Evolutionary conservation across 2,329 filamentous ascomycete species (phyloP).

Genomic region (Drechslerella coelobrocha): DNA sequence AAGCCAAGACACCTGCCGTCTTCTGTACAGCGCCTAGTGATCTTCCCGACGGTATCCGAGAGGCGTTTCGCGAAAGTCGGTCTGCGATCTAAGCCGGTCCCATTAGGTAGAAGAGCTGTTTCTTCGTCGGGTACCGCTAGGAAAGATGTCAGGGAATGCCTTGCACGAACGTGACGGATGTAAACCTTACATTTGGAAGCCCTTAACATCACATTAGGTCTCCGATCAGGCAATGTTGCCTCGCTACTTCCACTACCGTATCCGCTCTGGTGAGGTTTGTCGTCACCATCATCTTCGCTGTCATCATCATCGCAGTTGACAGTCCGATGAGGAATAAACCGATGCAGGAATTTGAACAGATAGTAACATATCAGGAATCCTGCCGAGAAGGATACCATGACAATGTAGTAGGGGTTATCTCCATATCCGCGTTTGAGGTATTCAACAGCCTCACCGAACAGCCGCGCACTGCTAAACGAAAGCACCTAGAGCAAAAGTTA

Average conservation of each 20-base stretch:
- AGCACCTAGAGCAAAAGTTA: constrained; percentile 19
- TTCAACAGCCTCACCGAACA: constrained; percentile 37
- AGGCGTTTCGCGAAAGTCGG: constrained; percentile 31
- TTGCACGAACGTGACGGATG: background rate
- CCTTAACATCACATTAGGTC: background rate
- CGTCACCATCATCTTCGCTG: constrained; percentile 51
- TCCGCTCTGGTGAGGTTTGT: constrained; percentile 18
- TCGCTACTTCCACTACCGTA: constrained; percentile 29
- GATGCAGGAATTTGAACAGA: constrained; percentile 74
- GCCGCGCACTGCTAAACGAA: constrained; percentile 38
- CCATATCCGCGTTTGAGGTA: constrained; percentile 60
- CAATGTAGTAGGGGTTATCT: constrained; percentile 70
- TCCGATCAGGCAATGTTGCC: constrained; percentile 12
- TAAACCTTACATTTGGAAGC: constrained; percentile 15
- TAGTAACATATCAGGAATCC: constrained; percentile 79
- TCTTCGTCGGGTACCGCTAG: constrained; percentile 35
- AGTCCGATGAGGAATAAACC: constrained; percentile 76
- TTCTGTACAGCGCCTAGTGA: constrained; percentile 47
- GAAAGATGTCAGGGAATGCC: background rate
- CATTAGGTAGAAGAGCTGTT: constrained; percentile 27
- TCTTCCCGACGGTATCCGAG: constrained; percentile 37
- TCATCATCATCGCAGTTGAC: constrained; percentile 76
- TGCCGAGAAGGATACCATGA: constrained; percentile 73
- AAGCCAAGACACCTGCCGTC: constrained; percentile 54
- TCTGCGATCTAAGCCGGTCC: background rate